Evolutionary conservation across 2,329 filamentous ascomycete species (phyloP), one percentile per base, ranked within the genome.

Genomic region (Thielaviopsis musarum): DNA sequence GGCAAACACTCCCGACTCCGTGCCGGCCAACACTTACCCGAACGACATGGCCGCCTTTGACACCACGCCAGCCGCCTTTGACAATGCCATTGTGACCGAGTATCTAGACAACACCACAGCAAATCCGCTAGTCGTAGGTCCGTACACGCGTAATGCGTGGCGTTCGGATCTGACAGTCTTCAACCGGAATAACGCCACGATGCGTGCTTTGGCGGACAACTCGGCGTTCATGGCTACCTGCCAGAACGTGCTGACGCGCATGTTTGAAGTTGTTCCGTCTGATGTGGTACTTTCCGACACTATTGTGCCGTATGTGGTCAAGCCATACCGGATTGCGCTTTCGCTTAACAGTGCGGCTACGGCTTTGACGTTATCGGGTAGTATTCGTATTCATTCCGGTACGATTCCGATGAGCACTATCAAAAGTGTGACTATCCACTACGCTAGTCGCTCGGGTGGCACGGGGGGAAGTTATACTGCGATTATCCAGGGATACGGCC

Each of bases 211-310:
- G 71, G 66, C 72, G 3, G 71, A 75, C 58, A 65, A 72, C 0
- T 64, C 69, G 0, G 69, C 67, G 12, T 83, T 81, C 69, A 69
- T 69, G 48, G 71, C 65, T 21, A 69, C 71, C 19, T 84, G 81
- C 67, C 69, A 72, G 63, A 70, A 67, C 3, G 72, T 83, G 19
- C 68, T 83, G 48, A 77, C 80, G 65, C 77, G 76, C 66, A 78
- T 84, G 80, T 80, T 83, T 61, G 78, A 84, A n/a, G 72, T 75
- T 3, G 79, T 83, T 0, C 80, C 80, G 1, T 65, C 68, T 2
- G 71, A 70, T 2, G 76, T 81, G 3, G 70, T 69, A 0, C 73
- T 84, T 3, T 75, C 75, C 0, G 75, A 76, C 55, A 72, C 76
- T 2, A 75, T 83, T 59, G 67, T 69, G 10, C 78, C 80, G 0